Conservation (phyloP, 768 basidiomycete species). For the Lactarius deliciosus region DNA sequence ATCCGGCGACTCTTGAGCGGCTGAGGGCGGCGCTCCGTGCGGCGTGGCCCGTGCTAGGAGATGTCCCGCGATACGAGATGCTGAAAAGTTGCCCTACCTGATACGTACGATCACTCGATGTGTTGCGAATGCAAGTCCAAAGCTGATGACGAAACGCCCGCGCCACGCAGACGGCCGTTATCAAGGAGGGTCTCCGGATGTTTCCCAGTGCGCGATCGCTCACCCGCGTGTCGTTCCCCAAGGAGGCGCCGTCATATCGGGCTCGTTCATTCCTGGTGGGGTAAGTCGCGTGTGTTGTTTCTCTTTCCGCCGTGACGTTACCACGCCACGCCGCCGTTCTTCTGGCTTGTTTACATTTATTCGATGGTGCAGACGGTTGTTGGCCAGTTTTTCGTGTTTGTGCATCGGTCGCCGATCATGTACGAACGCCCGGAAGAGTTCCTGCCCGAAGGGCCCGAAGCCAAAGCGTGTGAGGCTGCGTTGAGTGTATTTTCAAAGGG, state of each 20-base stretch:
- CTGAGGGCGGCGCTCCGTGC: constrained; percentile 38
- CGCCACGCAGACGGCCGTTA: constrained; percentile 43
- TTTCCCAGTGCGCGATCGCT: constrained; percentile 42
- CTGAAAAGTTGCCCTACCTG: constrained; percentile 50
- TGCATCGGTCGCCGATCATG: constrained; percentile 42
- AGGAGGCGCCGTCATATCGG: constrained; percentile 38
- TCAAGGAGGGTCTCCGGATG: constrained; percentile 48
- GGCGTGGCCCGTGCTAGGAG: constrained; percentile 44
- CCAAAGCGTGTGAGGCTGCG: constrained; percentile 41
- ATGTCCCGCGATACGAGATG: constrained; percentile 36
- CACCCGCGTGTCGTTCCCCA: constrained; percentile 43
- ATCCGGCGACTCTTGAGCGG: constrained; percentile 34
- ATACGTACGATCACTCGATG: constrained; percentile 33
- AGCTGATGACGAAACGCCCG: not conserved
- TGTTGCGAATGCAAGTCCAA: not conserved
- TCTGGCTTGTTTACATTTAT: not conserved
- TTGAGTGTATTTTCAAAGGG: constrained; percentile 48
- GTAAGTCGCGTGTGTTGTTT: constrained; percentile 33
- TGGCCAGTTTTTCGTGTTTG: constrained; percentile 41
- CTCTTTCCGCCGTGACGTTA: not conserved
- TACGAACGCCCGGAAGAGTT: constrained; percentile 44
- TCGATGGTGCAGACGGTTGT: constrained; percentile 39
- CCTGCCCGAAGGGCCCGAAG: constrained; percentile 39
- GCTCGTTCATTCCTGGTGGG: constrained; percentile 40
- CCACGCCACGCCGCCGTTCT: not conserved